A percentile compares a stretch with the other conserved stretches of the same genome.
These are phyloP conservation scores for Leucogyrophana mollusca DNA, from an alignment of 768 basidiomycete species.

Conservation along the genomic window DNA sequence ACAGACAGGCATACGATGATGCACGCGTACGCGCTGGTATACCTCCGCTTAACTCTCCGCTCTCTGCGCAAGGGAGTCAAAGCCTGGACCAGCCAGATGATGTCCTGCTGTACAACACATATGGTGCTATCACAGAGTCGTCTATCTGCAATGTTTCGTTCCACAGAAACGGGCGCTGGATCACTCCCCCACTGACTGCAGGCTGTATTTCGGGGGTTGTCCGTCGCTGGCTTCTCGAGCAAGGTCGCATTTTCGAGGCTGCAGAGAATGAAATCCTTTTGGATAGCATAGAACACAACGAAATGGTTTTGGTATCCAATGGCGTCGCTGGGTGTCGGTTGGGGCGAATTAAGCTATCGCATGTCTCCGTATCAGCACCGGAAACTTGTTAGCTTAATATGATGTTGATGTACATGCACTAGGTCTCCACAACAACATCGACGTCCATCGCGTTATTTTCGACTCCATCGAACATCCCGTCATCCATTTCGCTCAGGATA, in stretches of 20 bases:
- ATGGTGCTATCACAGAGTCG: constrained; percentile 56
- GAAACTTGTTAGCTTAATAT: constrained; percentile 7
- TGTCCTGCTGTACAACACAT: constrained; percentile 61
- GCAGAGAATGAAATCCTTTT: constrained; percentile 39
- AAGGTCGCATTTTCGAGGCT: constrained; percentile 54
- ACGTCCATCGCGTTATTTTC: constrained; percentile 46
- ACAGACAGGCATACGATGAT: constrained; percentile 54
- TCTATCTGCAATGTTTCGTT: constrained; percentile 75
- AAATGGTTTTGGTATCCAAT: constrained; percentile 71
- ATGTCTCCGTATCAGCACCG: neutral
- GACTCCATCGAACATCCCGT: constrained; percentile 59
- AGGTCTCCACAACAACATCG: constrained; percentile 10
- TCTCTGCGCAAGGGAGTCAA: neutral
- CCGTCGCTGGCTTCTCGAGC: constrained; percentile 66
- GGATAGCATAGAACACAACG: constrained; percentile 47
- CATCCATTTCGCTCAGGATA: constrained; percentile 84
- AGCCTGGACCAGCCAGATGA: constrained; percentile 38
- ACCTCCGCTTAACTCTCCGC: constrained; percentile 23
- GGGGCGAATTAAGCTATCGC: constrained; percentile 32
- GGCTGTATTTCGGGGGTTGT: constrained; percentile 76
- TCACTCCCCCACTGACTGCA: constrained; percentile 57
- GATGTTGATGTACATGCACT: constrained; percentile 11
- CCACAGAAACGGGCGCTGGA: constrained; percentile 53
- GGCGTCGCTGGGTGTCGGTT: constrained; percentile 68
- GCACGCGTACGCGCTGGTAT: constrained; percentile 60